Conservation (phyloP, 1,284 basidiomycete genomes). For the Ceratobasidium sp. region DNA sequence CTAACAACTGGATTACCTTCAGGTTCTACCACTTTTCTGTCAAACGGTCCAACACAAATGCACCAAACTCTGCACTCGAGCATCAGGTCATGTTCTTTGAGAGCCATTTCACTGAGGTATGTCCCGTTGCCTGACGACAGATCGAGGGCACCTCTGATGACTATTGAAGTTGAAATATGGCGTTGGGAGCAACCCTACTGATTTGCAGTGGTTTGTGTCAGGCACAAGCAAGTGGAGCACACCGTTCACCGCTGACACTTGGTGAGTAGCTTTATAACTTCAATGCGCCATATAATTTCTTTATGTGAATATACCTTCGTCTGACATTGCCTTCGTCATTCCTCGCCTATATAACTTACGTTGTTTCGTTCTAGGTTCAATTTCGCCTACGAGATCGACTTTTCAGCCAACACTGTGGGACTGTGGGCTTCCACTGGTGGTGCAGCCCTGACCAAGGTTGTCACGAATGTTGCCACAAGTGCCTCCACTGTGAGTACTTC, state of each 20-base stretch:
- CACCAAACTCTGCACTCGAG: slow-evolving; percentile 60
- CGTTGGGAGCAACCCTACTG: slow-evolving; percentile 57
- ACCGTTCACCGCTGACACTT: slow-evolving; percentile 60
- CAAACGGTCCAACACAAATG: slow-evolving; percentile 57
- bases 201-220: slow-evolving; percentile 61
- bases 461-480: slow-evolving; percentile 56
- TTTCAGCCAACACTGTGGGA: slow-evolving; percentile 60
- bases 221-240: slow-evolving; percentile 60
- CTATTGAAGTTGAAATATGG: slow-evolving; percentile 59
- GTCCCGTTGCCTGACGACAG: slow-evolving; percentile 21
- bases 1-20: background rate
- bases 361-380: slow-evolving; percentile 49
- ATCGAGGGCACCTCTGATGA: background rate
- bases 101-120: slow-evolving; percentile 67
- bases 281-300: background rate
- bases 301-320: too few species aligned
- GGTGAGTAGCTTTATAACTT: slow-evolving; percentile 50
- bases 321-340: background rate
- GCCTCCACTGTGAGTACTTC: slow-evolving; percentile 53
- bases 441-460: slow-evolving; percentile 58
- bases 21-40: slow-evolving; percentile 67
- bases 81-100: slow-evolving; percentile 70
- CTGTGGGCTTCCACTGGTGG: slow-evolving; percentile 64
- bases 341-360: background rate
- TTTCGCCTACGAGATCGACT: slow-evolving; percentile 51